Conservation (phyloP, 1,284 basidiomycete genomes). For the Wolfiporia cocos region DNA sequence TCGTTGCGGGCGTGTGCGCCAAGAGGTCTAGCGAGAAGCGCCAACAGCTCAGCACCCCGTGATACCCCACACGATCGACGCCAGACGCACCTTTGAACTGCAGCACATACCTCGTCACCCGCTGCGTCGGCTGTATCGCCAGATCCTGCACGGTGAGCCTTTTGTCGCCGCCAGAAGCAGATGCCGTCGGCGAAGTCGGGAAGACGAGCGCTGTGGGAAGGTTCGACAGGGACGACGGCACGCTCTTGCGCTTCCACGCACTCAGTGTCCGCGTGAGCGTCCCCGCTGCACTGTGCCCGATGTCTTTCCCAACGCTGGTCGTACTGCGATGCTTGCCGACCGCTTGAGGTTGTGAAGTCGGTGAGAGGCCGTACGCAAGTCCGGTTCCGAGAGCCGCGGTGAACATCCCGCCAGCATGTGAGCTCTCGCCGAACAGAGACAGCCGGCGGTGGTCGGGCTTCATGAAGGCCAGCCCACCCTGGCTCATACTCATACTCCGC, state of each 20-base stretch:
- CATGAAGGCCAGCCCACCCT: constrained; percentile 9
- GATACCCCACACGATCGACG: constrained; percentile 6
- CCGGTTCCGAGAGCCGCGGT: constrained; percentile 26
- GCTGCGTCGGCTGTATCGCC: constrained; percentile 64
- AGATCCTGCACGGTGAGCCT: constrained; percentile 46
- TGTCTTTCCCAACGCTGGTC: constrained; percentile 4
- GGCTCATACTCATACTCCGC: constrained; percentile 20
- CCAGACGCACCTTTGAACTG: constrained; percentile 51
- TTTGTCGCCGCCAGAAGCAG: constrained; percentile 16
- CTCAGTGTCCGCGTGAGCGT: constrained; percentile 17
- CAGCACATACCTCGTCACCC: constrained; percentile 64
- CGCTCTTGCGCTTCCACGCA: constrained; percentile 21
- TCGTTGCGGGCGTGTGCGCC: constrained; percentile 35
- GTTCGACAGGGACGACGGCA: constrained; percentile 18
- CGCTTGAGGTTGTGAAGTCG: constrained; percentile 6
- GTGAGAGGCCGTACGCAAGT: constrained; percentile 22
- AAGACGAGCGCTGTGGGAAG: constrained; percentile 11
- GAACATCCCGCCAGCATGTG: constrained; percentile 19
- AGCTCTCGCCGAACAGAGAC: constrained; percentile 13
- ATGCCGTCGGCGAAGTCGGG: constrained; percentile 5
- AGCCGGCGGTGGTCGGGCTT: constrained; percentile 10
- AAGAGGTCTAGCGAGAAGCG: constrained; percentile 31
- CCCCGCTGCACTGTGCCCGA: constrained; percentile 6
- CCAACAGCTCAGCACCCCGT: too few relatives aligned
- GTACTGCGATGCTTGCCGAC: constrained; percentile 3